Base-by-base conservation (phyloP, 2,329 filamentous ascomycete genomes). In the Aureobasidium musti region DNA sequence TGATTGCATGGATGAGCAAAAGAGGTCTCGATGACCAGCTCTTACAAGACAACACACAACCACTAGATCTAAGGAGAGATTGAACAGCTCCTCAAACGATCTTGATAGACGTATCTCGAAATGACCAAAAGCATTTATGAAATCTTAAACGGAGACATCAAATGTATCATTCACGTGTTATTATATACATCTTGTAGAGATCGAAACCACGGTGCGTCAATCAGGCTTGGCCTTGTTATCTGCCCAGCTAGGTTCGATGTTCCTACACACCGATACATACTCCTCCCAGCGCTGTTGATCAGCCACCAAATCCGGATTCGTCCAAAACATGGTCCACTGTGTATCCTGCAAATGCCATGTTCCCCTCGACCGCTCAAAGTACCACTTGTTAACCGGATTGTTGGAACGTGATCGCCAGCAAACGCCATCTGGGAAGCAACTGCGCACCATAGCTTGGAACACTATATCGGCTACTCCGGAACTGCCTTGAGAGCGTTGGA, bases 321-420 rank as follows among this genome's bases (percentile, higher is more conserved):
- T 99, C 93, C 95, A 99, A 74, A 99, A 99, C 92, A 98, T 97
- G 3, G 92, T 92, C 95, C 95, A 99, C 71, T 93, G 89, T 53
- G 86, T 91, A n/a, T 86, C 87, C 0, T 85, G 83, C 43, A 99
- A 79, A 79, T 96, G 95, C 84, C 89, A 90, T 2, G 89, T 93
- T 0, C 95, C 95, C 56, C 86, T 81, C 2, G 91, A 91, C 56
- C 95, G 84, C 79, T 99, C 95, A 79, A 98, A 97, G 77, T 99
- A 99, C 95, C 95, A 99, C 76, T 97, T 97, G 75, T 99, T 99
- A 5, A 99, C 95, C 0, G 93, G 94, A 74, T 99, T 98, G 75
- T 93, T 87, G 74, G 89, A 90, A 61, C 95, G 83, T 75, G 91
- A 96, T 66, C 93, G 84, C 95, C 95, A 99, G 74, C 93, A 96